Conservation (phyloP, 2,329 filamentous ascomycete species). For the Ascochyta lentis region DNA sequence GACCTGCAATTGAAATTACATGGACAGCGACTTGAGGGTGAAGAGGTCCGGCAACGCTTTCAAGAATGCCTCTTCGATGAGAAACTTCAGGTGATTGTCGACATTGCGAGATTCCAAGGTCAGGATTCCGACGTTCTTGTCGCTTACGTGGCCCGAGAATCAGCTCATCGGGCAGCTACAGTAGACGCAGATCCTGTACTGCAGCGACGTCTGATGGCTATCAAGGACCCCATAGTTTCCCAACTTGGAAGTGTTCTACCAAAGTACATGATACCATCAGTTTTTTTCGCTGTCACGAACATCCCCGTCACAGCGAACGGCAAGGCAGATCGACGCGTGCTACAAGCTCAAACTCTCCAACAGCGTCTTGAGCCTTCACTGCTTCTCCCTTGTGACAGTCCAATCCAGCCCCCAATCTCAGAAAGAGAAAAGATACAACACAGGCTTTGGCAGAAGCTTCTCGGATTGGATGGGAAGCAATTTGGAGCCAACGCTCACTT, state of each 20-base stretch:
- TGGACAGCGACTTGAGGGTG: slow-evolving; percentile 33
- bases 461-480: not conserved
- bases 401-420: not conserved
- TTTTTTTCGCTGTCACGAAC: not conserved
- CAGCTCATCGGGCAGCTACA: not conserved
- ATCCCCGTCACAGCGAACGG: slow-evolving; percentile 3
- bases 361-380: not conserved
- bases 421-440: not conserved
- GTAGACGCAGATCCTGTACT: not conserved
- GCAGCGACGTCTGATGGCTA: not conserved
- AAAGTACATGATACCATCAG: slow-evolving; percentile 7
- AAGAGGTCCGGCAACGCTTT: slow-evolving; percentile 20
- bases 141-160: not conserved
- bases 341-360: not conserved
- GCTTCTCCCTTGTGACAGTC: not conserved
- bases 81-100: slow-evolving; percentile 3
- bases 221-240: not conserved
- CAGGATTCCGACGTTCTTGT: not conserved
- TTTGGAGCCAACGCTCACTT: slow-evolving; percentile 4
- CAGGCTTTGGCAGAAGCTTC: not conserved
- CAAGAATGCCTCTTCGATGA: not conserved
- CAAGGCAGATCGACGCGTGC: slow-evolving; percentile 1
- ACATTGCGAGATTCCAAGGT: not conserved
- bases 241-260: not conserved
- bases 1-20: slow-evolving; percentile 40